Evolutionary conservation across 345 rosid genomes (phyloP).

Genomic region (Kandelia obovata): DNA sequence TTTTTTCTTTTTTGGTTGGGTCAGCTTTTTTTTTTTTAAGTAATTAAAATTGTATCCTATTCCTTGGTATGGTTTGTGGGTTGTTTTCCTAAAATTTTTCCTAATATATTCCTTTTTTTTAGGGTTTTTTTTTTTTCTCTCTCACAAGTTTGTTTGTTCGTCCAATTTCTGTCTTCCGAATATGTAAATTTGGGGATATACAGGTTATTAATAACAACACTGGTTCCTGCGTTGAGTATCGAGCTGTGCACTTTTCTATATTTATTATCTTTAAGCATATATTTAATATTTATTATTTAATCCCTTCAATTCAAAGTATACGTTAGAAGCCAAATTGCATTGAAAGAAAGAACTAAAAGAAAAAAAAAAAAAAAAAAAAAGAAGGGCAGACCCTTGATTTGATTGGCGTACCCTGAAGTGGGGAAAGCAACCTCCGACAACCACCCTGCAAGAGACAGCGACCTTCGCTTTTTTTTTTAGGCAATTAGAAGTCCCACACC

Average conservation of each 20-base stretch:
- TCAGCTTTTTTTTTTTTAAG: background rate
- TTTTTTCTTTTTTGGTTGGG: too few relatives aligned
- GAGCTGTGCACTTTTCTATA: background rate
- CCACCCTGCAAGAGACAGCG: conserved; percentile 1
- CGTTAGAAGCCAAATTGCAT: too few relatives aligned
- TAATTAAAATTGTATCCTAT: background rate
- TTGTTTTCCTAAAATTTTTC: conserved; percentile 16
- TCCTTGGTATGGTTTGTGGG: conserved; percentile 15
- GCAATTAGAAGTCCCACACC: conserved; percentile 6
- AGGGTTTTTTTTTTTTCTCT: background rate
- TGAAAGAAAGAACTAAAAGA: too few relatives aligned
- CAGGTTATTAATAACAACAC: conserved; percentile 34
- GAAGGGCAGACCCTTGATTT: background rate
- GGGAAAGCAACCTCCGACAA: conserved; percentile 9
- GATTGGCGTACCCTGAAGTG: background rate
- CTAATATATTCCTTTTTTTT: background rate
- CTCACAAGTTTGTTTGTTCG: conserved; percentile 2
- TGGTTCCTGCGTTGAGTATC: conserved; percentile 7
- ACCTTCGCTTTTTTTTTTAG: background rate
- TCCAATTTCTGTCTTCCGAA: too few relatives aligned
- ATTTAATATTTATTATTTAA: too few relatives aligned
- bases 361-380: background rate
- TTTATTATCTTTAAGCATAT: background rate
- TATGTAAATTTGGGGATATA: conserved; percentile 17
- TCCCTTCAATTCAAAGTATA: too few relatives aligned